These are phyloP conservation scores for Solanum piurae DNA, from an alignment of 257 asterid species.

Conservation along the genomic window DNA sequence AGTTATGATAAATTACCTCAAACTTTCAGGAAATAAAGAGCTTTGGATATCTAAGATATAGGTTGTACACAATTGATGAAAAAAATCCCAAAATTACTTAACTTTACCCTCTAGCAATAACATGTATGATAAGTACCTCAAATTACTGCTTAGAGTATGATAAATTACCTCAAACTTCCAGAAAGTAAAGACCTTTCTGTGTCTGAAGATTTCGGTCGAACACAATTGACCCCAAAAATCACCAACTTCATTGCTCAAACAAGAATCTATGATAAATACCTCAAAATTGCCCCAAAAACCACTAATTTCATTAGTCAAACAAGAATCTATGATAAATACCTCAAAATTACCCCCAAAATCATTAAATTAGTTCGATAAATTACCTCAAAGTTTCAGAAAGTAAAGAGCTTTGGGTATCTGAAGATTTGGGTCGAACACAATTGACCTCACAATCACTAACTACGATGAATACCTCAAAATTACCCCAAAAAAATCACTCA, in stretches of 20 bases:
- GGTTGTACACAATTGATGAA: neutral
- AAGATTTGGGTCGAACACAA: neutral
- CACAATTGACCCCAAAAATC: too few species aligned
- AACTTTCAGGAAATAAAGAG: neutral
- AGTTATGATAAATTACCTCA: neutral
- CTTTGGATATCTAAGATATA: neutral
- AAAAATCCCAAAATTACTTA: neutral
- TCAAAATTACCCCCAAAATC: neutral
- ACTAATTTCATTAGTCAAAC: neutral
- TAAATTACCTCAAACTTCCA: slow-evolving; percentile 30
- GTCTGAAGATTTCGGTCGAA: neutral
- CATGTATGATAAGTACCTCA: neutral
- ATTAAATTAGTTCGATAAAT: neutral
- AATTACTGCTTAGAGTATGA: neutral
- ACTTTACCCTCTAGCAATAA: neutral
- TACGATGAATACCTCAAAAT: neutral
- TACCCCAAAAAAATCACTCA: neutral
- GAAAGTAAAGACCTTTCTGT: slow-evolving; percentile 20
- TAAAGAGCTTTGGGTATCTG: neutral
- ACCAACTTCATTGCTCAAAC: neutral
- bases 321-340: neutral
- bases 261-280: neutral
- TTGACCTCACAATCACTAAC: slow-evolving; percentile 32
- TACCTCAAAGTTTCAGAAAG: neutral
- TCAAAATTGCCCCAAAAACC: neutral